Percentiles rank a stretch among this genome's conserved stretches.
Conservation (phyloP, 2,329 filamentous ascomycete species). For the Ascomycota sp. region DNA sequence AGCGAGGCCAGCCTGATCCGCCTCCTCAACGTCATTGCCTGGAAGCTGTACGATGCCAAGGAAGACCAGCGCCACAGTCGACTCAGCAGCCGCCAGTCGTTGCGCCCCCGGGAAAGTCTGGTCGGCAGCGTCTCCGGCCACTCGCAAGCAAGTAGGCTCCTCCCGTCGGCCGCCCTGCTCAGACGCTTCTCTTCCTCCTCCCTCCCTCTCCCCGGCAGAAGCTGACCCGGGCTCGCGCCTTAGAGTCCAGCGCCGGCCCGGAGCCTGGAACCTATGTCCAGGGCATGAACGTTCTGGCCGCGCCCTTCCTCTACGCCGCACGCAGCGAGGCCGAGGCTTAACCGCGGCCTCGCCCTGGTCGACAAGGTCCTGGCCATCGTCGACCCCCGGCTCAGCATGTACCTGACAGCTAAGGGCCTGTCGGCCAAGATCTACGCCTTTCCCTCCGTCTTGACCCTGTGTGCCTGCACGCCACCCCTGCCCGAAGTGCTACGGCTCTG, state of each 20-base stretch:
- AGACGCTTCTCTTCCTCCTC: background rate
- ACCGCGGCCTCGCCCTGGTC: constrained; percentile 74
- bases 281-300: constrained; percentile 95
- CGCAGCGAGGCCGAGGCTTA: constrained; percentile 91
- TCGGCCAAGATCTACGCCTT: constrained; percentile 93
- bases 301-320: constrained; percentile 86
- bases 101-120: constrained; percentile 12
- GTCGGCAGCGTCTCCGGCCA: constrained; percentile 14
- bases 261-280: constrained; percentile 84
- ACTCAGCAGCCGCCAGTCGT: constrained; percentile 17
- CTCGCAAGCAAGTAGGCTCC: constrained; percentile 20
- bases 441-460: constrained; percentile 81
- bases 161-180: constrained; percentile 2
- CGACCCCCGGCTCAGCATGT: constrained; percentile 67
- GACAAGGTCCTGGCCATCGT: constrained; percentile 84
- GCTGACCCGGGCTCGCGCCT: constrained; percentile 14
- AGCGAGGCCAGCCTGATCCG: constrained; percentile 90
- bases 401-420: constrained; percentile 71
- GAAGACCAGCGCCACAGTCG: constrained; percentile 22
- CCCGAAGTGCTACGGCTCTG: constrained; percentile 84
- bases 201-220: constrained; percentile 33
- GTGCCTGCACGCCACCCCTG: constrained; percentile 84
- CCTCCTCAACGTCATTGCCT: constrained; percentile 83
- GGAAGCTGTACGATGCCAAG: constrained; percentile 71
- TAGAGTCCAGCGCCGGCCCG: constrained; percentile 32